Base-by-base conservation (phyloP, 495 filamentous ascomycete species). In the Terfezia claveryi region DNA sequence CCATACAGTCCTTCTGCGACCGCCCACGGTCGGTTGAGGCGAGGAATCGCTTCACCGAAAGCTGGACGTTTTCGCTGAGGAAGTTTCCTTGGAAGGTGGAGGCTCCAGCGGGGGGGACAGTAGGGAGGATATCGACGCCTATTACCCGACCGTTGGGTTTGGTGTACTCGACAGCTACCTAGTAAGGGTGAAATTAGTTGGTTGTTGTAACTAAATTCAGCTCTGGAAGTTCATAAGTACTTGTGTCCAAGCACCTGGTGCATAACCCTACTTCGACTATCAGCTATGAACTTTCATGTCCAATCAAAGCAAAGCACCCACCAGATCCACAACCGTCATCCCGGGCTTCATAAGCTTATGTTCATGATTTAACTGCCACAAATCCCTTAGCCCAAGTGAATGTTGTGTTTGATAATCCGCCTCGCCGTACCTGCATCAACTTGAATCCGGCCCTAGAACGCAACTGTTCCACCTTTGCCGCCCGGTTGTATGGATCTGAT, bases 1-100 rank as follows among this genome's bases (percentile, higher is more conserved):
- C 14, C 41, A 46, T 46, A 14, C 2, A 57, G 23, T 52, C 38
- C 37, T 55, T 58, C 10, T 69, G 71, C 14, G 71, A 70, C 37
- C 78, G 71, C 36, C 80, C 81, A 52, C 75, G 73, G 20, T 74
- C 69, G 8, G 74, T 73, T 62, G 87, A 83, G 54, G 72, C 68
- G 23, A 98, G 72, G 60, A 85, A 89, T 11, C 74, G 67, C 64
- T 82, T 79, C 10, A 94, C 79, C 64, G 85, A 78, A 23, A 67
- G 74, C 65, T 87, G 84, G 16, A 95, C 78, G 7, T 64, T 68
- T 3, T 73, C 73, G 1, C 74, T 76, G 17, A 94, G 72, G 61
- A 98, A 96, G 61, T 96, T 83, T 16, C 91, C 91, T 67, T 98
- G 91, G 20, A 98, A 85, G 4, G 87, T 85, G 17, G 83, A 89